Conservation (phyloP, 2,329 filamentous ascomycete genomes). For the Hymenoscyphus occultus region DNA sequence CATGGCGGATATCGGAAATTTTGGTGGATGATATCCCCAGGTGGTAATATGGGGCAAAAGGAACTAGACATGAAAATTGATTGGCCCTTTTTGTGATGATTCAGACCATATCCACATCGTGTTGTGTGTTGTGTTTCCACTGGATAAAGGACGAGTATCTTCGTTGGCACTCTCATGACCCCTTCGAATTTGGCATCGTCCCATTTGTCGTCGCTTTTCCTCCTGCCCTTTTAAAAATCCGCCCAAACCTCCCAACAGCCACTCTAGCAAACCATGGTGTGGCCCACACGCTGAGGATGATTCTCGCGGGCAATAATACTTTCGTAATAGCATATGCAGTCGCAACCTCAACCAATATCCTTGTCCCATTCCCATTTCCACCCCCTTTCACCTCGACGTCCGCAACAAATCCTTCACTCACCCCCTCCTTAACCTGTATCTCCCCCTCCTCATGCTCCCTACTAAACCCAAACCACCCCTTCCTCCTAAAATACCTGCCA, state of each 20-base stretch:
- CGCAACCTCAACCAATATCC: constrained; percentile 63
- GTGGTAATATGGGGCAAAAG: constrained; percentile 10
- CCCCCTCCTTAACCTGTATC: constrained; percentile 25
- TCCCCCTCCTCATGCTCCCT: constrained; percentile 23
- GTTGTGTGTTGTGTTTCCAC: constrained; percentile 3
- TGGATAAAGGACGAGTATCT: background rate
- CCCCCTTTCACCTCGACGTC: constrained; percentile 30
- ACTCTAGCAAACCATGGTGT: constrained; percentile 88
- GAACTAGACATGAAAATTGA: constrained; percentile 8
- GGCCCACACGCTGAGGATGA: constrained; percentile 77
- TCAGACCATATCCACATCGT: constrained; percentile 1
- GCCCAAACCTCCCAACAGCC: constrained; percentile 48
- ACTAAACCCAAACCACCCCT: constrained; percentile 73
- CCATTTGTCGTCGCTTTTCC: background rate
- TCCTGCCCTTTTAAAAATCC: constrained; percentile 17
- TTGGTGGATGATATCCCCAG: constrained; percentile 3
- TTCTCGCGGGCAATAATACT: constrained; percentile 71
- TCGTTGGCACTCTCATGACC: background rate
- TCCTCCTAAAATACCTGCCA: constrained; percentile 71
- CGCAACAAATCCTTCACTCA: constrained; percentile 30
- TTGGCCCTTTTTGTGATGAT: background rate
- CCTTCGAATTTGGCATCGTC: constrained; percentile 5
- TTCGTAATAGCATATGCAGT: constrained; percentile 92
- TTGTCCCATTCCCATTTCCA: constrained; percentile 37
- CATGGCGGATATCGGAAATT: background rate